Percentiles rank a stretch among this genome's conserved stretches.
Evolutionary conservation across 129 eudicot species (phyloP).

Genomic region (Flaveria sonorensis): DNA sequence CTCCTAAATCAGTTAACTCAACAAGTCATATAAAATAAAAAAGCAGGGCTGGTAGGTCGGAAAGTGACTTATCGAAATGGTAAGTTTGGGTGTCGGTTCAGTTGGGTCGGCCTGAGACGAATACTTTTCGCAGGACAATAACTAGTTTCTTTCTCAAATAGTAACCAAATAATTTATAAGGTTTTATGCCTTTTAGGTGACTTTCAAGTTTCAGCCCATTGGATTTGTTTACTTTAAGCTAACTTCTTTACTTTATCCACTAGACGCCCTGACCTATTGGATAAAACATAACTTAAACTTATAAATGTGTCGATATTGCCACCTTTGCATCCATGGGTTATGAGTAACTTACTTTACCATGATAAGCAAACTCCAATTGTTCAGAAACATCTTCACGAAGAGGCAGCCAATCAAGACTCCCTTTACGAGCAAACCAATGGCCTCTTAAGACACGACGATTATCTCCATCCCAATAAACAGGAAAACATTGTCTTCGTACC

Average conservation of each 20-base stretch:
- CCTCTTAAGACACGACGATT: constrained; percentile 94
- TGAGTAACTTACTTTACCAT: constrained; percentile 55
- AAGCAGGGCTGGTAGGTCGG: neutral
- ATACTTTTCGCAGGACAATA: neutral
- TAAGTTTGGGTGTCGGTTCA: neutral
- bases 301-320: neutral
- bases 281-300: neutral
- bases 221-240: neutral
- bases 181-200: neutral
- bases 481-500: constrained; percentile 82
- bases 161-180: neutral
- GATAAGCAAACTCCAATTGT: constrained; percentile 94
- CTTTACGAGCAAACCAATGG: constrained; percentile 98
- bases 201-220: neutral
- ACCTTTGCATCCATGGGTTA: constrained; percentile 13
- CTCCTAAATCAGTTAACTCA: neutral
- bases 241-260: neutral
- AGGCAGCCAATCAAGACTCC: constrained; percentile 97
- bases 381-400: constrained; percentile 96
- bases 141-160: neutral
- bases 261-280: neutral
- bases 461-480: constrained; percentile 98
- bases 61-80: neutral
- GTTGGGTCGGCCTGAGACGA: neutral
- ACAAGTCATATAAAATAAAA: neutral